Evolutionary conservation across 192 early-diverging fungal species (phyloP), one percentile per base, ranked within the genome.

Genomic region (Polychytrium aggregatum): DNA sequence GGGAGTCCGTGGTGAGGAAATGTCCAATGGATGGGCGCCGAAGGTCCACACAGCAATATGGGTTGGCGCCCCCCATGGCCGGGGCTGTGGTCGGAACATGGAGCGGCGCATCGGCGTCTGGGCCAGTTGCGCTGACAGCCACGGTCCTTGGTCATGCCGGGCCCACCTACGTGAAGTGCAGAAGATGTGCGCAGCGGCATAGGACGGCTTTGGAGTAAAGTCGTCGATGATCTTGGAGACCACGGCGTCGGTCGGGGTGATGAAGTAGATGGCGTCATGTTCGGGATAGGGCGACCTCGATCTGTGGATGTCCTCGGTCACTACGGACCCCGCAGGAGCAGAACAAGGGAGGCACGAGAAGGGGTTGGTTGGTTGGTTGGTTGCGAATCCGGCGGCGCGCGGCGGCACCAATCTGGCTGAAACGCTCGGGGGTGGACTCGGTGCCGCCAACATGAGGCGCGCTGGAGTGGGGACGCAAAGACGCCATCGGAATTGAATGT

Each of bases 221-320:
- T 80, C 78, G 25, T 54, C 62, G 38, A 79, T 72, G 37, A 80
- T 56, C 13, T 53, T 44, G 18, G 76, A 59, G 20, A 80, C 52
- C 1, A 67, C 63, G 21, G 57, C 57, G 2, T 55, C 56, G 6
- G 62, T 60, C 35, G 78, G 72, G 18, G 54, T 44, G 14, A 80
- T 54, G 47, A 80, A 70, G 51, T 79, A 80, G 37, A 80, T 65
- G 24, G 64, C 76, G 29, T 78, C 75, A 10, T 64, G 53, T 28
- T 72, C 50, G 3, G 75, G 69, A 44, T 63, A 72, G 13, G 77
- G 71, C 42, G 68, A 62, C 41, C 77, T 36, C 10, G 63, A 59
- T 27, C 57, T 52, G 14, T 55, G 38, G 24, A 79, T 59, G 18
- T 65, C 65, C 53, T 79, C 77, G 13, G 77, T 65, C 31, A 64